phyloP scores from a whole-genome alignment of 441 rosid species.

The Gossypium schwendimanii region DNA sequence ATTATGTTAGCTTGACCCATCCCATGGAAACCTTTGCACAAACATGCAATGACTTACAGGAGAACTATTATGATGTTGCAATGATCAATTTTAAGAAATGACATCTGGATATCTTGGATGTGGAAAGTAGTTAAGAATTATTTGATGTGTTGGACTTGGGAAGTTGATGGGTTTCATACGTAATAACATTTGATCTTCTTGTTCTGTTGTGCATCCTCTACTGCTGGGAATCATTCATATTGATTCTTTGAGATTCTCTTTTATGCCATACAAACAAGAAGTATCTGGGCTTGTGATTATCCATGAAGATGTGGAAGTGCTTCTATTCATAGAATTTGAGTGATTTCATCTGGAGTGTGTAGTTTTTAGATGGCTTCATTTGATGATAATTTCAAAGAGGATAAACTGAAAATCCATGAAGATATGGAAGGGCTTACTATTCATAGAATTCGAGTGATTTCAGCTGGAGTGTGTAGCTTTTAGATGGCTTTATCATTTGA shows the following conservation, averaged over 20 bases:
- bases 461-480: neutral
- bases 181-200: neutral
- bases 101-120: neutral
- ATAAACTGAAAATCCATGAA: too few relatives aligned
- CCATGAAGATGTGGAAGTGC: neutral
- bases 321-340: neutral
- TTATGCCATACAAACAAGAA: neutral
- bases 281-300: neutral
- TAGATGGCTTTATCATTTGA: neutral
- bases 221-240: neutral
- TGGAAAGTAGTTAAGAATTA: neutral
- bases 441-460: too few relatives aligned
- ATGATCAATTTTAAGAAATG: conserved; percentile 2
- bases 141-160: neutral
- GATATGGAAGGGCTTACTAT: too few relatives aligned
- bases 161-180: neutral
- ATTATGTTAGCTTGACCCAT: neutral
- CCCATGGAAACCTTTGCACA: neutral
- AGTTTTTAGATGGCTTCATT: neutral
- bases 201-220: neutral
- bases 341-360: neutral
- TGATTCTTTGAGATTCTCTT: neutral
- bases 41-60: neutral
- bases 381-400: too few relatives aligned
- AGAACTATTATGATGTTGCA: neutral